These are phyloP conservation scores for Marasmius tenuissimus DNA, from an alignment of 1,284 basidiomycete species.

Conservation along the genomic window DNA sequence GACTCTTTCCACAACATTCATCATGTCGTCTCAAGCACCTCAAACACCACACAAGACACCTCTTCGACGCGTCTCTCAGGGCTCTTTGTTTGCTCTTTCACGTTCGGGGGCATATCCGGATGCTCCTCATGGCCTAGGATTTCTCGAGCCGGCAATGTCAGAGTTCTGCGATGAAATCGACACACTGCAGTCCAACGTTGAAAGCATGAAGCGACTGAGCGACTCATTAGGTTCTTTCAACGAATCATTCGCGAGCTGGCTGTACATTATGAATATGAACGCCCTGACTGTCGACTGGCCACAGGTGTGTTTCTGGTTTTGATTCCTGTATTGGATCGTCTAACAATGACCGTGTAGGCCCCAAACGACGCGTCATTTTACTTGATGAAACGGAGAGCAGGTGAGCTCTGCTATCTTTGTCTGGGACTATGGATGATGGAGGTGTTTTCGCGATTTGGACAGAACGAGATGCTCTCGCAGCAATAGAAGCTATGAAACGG, in stretches of 20 bases:
- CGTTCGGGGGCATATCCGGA: conserved; percentile 69
- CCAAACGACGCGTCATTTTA: conserved; percentile 64
- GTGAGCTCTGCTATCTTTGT: conserved; percentile 32
- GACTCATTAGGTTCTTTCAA: conserved; percentile 85
- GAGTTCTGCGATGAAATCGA: conserved; percentile 90
- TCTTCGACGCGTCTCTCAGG: conserved; percentile 86
- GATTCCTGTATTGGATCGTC: background rate
- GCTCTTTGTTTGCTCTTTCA: conserved; percentile 84
- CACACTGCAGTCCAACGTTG: conserved; percentile 73
- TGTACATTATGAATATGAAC: conserved; percentile 94
- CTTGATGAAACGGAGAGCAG: conserved; percentile 59
- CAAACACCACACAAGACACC: conserved; percentile 62
- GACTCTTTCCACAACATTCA: background rate
- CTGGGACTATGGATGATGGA: background rate
- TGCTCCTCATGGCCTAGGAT: conserved; percentile 83
- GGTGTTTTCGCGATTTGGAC: background rate
- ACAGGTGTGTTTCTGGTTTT: conserved; percentile 52
- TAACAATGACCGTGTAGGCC: conserved; percentile 38
- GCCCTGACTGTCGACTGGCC: conserved; percentile 91
- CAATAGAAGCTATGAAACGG: conserved; percentile 31
- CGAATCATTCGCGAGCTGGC: conserved; percentile 89
- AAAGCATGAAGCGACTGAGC: conserved; percentile 71
- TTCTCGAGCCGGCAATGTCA: conserved; percentile 80
- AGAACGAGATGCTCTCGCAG: conserved; percentile 50
- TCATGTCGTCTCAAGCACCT: background rate